Conservation (phyloP, 163 green algal species). For the Trebouxiophyceae sp. region DNA sequence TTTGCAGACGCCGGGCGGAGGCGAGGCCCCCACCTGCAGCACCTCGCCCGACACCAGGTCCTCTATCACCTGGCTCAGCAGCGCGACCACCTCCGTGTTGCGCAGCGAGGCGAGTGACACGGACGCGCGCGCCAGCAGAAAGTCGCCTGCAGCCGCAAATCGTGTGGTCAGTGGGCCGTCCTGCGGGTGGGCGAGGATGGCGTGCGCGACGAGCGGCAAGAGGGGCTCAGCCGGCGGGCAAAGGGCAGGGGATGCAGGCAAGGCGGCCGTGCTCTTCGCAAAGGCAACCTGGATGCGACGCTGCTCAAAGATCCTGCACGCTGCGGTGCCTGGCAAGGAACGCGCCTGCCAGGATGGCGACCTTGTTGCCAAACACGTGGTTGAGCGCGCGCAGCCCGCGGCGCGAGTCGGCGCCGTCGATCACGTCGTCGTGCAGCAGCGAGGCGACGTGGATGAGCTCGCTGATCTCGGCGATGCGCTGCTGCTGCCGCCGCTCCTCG, state of each 20-base stretch:
- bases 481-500: slow-evolving; percentile 70
- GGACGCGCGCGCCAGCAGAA: slow-evolving; percentile 89
- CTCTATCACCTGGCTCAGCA: slow-evolving; percentile 90
- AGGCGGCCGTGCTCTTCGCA: too few relatives aligned
- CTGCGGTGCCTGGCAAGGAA: too few relatives aligned
- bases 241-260: too few relatives aligned
- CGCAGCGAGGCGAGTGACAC: slow-evolving; percentile 82
- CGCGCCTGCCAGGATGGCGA: slow-evolving; percentile 4
- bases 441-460: slow-evolving; percentile 96
- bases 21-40: slow-evolving; percentile 82
- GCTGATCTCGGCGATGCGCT: slow-evolving; percentile 84
- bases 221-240: too few relatives aligned
- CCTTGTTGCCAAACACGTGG: slow-evolving; percentile 55
- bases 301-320: too few relatives aligned
- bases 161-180: too few relatives aligned
- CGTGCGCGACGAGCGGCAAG: too few relatives aligned
- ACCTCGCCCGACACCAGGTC: slow-evolving; percentile 94
- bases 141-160: slow-evolving; percentile 88
- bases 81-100: slow-evolving; percentile 79
- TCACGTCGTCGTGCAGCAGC: slow-evolving; percentile 97
- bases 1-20: too few relatives aligned
- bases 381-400: slow-evolving; percentile 80
- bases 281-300: too few relatives aligned
- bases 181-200: slow-evolving; percentile 88
- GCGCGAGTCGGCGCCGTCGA: slow-evolving; percentile 82